These are phyloP conservation scores for Phytophthora pini DNA, from an alignment of 352 stramenopile species.

Conservation along the genomic window DNA sequence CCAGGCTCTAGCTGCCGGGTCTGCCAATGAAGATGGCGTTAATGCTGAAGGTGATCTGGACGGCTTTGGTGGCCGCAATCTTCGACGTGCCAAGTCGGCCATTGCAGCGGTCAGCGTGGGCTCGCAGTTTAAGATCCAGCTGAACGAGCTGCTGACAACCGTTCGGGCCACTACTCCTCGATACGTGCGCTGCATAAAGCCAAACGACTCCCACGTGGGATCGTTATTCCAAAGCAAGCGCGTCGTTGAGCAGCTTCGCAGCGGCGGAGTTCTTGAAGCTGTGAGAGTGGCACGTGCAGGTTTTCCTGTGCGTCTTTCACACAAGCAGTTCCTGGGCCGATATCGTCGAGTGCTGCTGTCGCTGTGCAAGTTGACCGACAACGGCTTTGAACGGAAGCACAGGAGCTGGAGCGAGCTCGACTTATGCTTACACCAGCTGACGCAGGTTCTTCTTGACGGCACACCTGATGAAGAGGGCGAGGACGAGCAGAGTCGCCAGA, in stretches of 20 bases:
- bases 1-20: constrained; percentile 52
- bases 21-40: constrained; percentile 11
- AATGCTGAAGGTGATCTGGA: constrained; percentile 17
- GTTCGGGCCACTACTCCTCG: constrained; percentile 96
- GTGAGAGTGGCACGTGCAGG: constrained; percentile 86
- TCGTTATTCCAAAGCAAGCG: constrained; percentile 77
- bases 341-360: constrained; percentile 67
- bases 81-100: constrained; percentile 58
- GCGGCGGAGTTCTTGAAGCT: constrained; percentile 87
- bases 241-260: constrained; percentile 87
- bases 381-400: constrained; percentile 28
- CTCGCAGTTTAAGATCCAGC: constrained; percentile 94
- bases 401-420: constrained; percentile 31
- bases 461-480: constrained; percentile 11
- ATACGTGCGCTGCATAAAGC: constrained; percentile 99
- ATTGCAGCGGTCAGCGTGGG: constrained; percentile 80
- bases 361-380: constrained; percentile 29
- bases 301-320: constrained; percentile 84
- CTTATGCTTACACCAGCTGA: constrained; percentile 42
- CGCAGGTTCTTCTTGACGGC: constrained; percentile 33
- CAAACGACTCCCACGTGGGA: constrained; percentile 92
- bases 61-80: constrained; percentile 24
- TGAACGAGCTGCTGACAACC: constrained; percentile 93
- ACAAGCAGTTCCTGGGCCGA: constrained; percentile 78
- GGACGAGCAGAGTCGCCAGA: constrained; percentile 33